phyloP scores from a whole-genome alignment of 805 yeast genomes.

The Candida schatavii region DNA sequence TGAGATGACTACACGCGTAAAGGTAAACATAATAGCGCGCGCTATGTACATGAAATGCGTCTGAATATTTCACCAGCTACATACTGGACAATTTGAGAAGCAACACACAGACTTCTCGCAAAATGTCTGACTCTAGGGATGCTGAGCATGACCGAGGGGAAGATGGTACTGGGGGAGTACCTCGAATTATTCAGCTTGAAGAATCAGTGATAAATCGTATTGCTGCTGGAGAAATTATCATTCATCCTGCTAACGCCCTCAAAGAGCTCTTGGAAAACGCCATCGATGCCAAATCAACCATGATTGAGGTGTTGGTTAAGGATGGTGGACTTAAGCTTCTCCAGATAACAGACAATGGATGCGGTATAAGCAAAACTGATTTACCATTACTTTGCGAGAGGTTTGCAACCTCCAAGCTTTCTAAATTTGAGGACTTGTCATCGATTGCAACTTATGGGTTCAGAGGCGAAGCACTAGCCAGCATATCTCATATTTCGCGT shows the following conservation, averaged over 20 bases:
- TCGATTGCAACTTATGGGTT: constrained; percentile 83
- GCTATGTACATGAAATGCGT: too few species aligned
- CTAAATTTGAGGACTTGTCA: constrained; percentile 69
- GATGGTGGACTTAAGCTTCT: constrained; percentile 89
- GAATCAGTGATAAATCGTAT: constrained; percentile 77
- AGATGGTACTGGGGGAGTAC: too few species aligned
- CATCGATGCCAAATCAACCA: constrained; percentile 77
- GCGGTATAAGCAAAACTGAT: constrained; percentile 74
- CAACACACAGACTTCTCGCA: too few species aligned
- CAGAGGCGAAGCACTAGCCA: constrained; percentile 94
- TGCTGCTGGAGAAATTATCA: constrained; percentile 96
- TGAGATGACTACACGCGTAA: too few species aligned
- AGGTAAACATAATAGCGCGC: neutral
- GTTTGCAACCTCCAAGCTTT: constrained; percentile 86
- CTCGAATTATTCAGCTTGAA: constrained; percentile 47
- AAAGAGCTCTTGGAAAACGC: constrained; percentile 92
- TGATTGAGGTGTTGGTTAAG: constrained; percentile 75
- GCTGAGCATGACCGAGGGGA: too few species aligned
- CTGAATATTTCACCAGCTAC: too few species aligned
- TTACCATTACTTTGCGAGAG: constrained; percentile 80
- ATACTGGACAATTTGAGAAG: too few species aligned
- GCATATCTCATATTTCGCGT: constrained; percentile 87
- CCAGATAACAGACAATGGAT: constrained; percentile 87
- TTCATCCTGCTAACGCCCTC: constrained; percentile 91
- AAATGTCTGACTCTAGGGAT: too few species aligned